These are phyloP conservation scores for Chlorella sp. DNA, from an alignment of 139 green algal genomes.

Conservation along the genomic window DNA sequence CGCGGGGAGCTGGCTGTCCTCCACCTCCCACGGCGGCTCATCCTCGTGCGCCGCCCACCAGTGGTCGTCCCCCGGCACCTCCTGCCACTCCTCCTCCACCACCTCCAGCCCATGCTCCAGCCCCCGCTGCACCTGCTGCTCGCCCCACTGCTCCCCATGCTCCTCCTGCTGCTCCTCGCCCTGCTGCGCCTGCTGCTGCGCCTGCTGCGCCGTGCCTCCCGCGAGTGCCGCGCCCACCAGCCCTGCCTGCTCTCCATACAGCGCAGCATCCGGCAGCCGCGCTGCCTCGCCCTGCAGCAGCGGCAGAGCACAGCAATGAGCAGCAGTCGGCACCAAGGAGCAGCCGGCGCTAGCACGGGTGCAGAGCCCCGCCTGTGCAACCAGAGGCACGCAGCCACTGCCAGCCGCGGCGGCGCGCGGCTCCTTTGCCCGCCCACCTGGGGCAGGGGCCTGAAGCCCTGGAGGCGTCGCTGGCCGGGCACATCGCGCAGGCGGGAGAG, in stretches of 20 bases:
- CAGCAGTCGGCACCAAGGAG: neutral
- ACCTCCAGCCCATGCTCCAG: neutral
- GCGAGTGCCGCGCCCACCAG: neutral
- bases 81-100: too few species aligned
- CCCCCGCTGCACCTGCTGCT: neutral
- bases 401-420: too few species aligned
- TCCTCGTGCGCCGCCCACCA: too few species aligned
- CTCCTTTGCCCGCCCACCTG: too few species aligned
- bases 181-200: constrained; percentile 1
- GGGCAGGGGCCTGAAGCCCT: too few species aligned
- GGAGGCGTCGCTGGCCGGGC: constrained; percentile 48
- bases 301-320: too few species aligned
- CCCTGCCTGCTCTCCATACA: constrained; percentile 1
- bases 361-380: too few species aligned
- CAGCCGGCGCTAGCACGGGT: neutral
- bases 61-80: too few species aligned
- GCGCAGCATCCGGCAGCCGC: neutral
- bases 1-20: too few species aligned
- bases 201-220: neutral
- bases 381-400: neutral
- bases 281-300: neutral
- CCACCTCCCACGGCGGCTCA: too few species aligned
- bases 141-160: neutral
- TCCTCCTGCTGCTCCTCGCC: neutral
- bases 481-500: constrained; percentile 42